A percentile compares a stretch with the other conserved stretches of the same genome.
phyloP scores from a whole-genome alignment of 108 stramenopile genomes.

The Cyclotella sp. region DNA sequence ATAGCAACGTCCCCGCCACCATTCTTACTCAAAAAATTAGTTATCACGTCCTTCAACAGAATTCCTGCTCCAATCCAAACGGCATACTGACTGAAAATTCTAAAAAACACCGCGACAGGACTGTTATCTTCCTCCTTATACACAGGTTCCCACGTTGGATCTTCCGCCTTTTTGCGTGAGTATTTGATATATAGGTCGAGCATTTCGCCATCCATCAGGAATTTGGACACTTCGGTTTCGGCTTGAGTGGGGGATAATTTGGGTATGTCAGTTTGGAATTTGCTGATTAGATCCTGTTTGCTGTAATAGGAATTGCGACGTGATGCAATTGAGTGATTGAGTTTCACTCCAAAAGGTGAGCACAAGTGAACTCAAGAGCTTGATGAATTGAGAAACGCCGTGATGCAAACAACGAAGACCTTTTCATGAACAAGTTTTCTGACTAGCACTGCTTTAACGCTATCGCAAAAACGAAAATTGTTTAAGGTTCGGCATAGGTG shows the following conservation, averaged over 20 bases:
- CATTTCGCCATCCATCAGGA: slow-evolving; percentile 84
- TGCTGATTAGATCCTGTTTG: slow-evolving; percentile 68
- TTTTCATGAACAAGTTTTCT: too few species aligned
- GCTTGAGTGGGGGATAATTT: slow-evolving; percentile 46
- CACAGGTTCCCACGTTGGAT: slow-evolving; percentile 58
- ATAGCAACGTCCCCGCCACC: not conserved
- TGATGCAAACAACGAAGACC: too few species aligned
- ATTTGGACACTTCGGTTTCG: slow-evolving; percentile 70
- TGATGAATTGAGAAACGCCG: too few species aligned
- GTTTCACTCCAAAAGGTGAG: not conserved
- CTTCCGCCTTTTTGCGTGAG: slow-evolving; percentile 62
- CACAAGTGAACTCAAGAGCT: not conserved
- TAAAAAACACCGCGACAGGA: slow-evolving; percentile 18
- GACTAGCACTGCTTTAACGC: too few species aligned
- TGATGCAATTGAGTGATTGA: not conserved
- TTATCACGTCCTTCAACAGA: slow-evolving; percentile 43
- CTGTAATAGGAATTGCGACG: slow-evolving; percentile 21
- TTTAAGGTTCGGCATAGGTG: too few species aligned
- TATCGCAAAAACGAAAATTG: too few species aligned
- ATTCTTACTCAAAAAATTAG: slow-evolving; percentile 15
- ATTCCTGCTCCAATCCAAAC: slow-evolving; percentile 43
- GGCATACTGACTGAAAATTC: slow-evolving; percentile 45
- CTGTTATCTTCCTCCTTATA: slow-evolving; percentile 27
- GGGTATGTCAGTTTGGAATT: slow-evolving; percentile 70
- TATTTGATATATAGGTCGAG: slow-evolving; percentile 73